Evolutionary conservation across 768 basidiomycete genomes (phyloP), one percentile per base, ranked within the genome.

Genomic region (Pulveroboletus frians): DNA sequence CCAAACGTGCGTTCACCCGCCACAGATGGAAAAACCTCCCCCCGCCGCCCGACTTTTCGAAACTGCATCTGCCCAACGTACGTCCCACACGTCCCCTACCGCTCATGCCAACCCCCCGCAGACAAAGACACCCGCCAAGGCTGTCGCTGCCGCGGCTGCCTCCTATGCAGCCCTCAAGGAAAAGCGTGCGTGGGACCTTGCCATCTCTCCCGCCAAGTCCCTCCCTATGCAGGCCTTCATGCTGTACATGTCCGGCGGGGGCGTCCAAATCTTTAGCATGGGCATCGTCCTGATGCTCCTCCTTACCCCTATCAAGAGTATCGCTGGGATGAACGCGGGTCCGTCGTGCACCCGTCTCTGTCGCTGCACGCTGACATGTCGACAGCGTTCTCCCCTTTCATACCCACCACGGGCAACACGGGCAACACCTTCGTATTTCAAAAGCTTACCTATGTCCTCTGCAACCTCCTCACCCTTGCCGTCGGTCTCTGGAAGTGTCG

Each of bases 161-260:
- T 79, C 81, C 4, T 83, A 88, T 56, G 78, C 85, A 54, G 66
- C 70, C 20, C 72, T 92, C 51, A 90, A 91, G 63, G 79, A 80
- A 54, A 84, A 78, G 59, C 83, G 88, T 23, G 91, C 91, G 37
- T 90, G 91, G 87, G 89, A 92, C 53, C 74, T 89, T 36, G 91
- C 91, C 34, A 78, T 84, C 42, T 73, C 80, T 4, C 93, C 93
- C 1, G 90, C 88, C 30, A 96, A 97, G 69, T 82, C 84, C 13
- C 76, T 97, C 23, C 93, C 93, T 4, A 96, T 96, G 94, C 92
- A 97, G 62, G 92, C 86, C 5, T 88, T 97, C 72, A 97, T 97
- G 94, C 76, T 97, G 30, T 97, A 97, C 79, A 95, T 97, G 88
- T 94, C 92, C 18, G 94, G 94, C 31, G 85, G 91, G 11, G 91